Conservation (phyloP, 2,329 filamentous ascomycete species). For the Penicillium nordicum region DNA sequence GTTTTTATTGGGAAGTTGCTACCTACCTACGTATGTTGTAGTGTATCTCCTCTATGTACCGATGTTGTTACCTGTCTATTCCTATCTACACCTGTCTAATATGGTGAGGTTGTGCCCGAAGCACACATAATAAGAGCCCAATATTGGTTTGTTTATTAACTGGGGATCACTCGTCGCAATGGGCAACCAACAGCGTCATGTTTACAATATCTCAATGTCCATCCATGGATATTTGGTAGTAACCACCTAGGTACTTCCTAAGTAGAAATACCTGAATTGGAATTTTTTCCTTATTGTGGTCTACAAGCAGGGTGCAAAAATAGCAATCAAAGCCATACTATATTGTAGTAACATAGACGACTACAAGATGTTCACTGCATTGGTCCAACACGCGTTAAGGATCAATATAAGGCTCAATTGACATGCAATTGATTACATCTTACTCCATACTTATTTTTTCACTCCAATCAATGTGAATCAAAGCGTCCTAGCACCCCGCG, state of each 20-base stretch:
- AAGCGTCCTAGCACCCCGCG: conserved; percentile 1
- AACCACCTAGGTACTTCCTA: background rate
- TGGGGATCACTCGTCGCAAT: conserved; percentile 16
- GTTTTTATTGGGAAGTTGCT: background rate
- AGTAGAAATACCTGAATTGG: too few relatives aligned
- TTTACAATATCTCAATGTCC: background rate
- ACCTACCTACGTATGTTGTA: too few relatives aligned
- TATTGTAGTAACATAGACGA: too few relatives aligned
- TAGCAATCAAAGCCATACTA: background rate
- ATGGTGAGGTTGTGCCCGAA: conserved; percentile 12
- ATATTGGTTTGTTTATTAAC: conserved; percentile 15
- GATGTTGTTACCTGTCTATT: background rate
- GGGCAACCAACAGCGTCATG: conserved; percentile 19
- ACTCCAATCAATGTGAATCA: conserved; percentile 1
- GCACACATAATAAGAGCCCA: conserved; percentile 10
- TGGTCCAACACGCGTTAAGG: too few relatives aligned
- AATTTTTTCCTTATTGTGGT: too few relatives aligned
- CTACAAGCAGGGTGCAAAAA: too few relatives aligned
- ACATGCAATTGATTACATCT: background rate
- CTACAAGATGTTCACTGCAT: background rate
- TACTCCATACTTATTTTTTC: background rate
- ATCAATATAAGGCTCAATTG: background rate
- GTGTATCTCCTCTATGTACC: background rate
- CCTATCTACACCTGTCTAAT: background rate
- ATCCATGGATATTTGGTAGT: background rate